phyloP scores from a whole-genome alignment of 192 early-diverging fungal species.

The Coemansia sp. region DNA sequence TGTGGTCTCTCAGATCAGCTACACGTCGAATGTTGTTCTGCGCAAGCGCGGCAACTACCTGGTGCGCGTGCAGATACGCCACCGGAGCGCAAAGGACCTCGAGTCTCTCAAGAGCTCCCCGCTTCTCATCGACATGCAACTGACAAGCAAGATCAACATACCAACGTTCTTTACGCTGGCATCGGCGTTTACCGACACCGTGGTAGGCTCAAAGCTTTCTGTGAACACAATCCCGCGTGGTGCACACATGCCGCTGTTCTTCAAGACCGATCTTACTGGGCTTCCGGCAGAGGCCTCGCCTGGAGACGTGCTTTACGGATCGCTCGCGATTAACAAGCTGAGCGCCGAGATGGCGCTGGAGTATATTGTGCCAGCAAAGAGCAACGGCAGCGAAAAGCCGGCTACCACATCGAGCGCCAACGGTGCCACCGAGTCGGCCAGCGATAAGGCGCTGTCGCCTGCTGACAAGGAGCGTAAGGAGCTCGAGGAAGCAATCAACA shows the following conservation, averaged over 20 bases:
- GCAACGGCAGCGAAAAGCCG: not conserved
- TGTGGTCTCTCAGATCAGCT: conserved; percentile 69
- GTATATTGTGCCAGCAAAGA: conserved; percentile 46
- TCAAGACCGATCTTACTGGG: conserved; percentile 20
- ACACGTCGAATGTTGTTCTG: conserved; percentile 67
- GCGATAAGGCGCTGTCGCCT: conserved; percentile 28
- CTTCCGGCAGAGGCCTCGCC: conserved; percentile 68
- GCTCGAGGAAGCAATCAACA: conserved; percentile 71
- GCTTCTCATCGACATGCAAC: conserved; percentile 63
- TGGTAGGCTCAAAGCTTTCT: conserved; percentile 56
- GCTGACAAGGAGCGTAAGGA: conserved; percentile 56
- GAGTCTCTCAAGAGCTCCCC: conserved; percentile 69
- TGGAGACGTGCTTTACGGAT: conserved; percentile 79
- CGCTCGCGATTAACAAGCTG: conserved; percentile 54
- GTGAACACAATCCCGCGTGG: conserved; percentile 62
- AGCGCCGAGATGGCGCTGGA: conserved; percentile 46
- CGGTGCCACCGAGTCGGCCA: conserved; percentile 35
- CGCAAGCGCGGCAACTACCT: conserved; percentile 80
- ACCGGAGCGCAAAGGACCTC: conserved; percentile 65
- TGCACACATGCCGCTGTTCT: conserved; percentile 45
- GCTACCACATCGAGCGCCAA: conserved; percentile 17
- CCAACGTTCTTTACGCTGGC: conserved; percentile 17
- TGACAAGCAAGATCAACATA: conserved; percentile 57
- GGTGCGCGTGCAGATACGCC: conserved; percentile 75
- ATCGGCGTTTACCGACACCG: conserved; percentile 57